Evolutionary conservation across 176 grass and related monocot genomes (phyloP).

Genomic region (Tillandsia leiboldiana): DNA sequence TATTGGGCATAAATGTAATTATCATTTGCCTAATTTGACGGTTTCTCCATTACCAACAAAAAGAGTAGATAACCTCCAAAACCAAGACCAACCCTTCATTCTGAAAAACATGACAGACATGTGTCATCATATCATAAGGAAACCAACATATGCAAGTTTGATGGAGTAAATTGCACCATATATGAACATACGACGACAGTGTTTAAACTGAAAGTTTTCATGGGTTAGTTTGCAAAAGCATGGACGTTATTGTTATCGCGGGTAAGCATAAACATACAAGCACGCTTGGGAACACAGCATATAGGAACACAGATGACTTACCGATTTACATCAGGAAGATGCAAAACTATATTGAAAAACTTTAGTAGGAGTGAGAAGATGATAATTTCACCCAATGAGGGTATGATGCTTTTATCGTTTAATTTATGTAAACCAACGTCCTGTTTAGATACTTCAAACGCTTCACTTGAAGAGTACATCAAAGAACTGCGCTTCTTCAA

Average conservation of each 20-base stretch:
- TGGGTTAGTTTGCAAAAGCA: too few species aligned
- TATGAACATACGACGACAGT: neutral
- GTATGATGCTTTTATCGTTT: constrained; percentile 19
- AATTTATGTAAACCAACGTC: constrained; percentile 36
- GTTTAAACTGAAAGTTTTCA: too few species aligned
- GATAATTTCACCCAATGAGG: constrained; percentile 58
- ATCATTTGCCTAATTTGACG: too few species aligned
- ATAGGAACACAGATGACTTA: constrained; percentile 31
- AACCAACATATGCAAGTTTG: too few species aligned
- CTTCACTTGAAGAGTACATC: constrained; percentile 31
- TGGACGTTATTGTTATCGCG: too few species aligned
- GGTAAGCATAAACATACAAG: neutral
- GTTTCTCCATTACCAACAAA: too few species aligned
- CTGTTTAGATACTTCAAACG: constrained; percentile 25
- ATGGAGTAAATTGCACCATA: too few species aligned
- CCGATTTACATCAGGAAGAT: constrained; percentile 63
- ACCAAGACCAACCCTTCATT: too few species aligned
- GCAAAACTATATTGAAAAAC: constrained; percentile 57
- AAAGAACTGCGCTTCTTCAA: constrained; percentile 61
- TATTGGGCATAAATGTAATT: too few species aligned
- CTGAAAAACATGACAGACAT: too few species aligned
- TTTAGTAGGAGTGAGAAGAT: constrained; percentile 55
- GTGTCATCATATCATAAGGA: too few species aligned
- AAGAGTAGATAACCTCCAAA: too few species aligned
- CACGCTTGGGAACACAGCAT: neutral